phyloP scores from a whole-genome alignment of 2,329 filamentous ascomycete species.

The Onygenales sp. region DNA sequence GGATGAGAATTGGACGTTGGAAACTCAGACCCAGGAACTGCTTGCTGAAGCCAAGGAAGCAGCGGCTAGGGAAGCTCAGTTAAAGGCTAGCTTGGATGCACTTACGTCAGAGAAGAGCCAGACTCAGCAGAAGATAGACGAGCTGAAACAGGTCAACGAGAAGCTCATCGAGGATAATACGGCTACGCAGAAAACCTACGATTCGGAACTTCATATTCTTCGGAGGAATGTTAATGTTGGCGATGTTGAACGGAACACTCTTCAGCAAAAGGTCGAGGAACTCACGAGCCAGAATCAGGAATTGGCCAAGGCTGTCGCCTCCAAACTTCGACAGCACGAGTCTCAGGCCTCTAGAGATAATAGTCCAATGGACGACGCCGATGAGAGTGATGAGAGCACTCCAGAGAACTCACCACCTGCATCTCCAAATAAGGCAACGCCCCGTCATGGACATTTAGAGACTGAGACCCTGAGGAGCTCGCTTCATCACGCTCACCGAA shows the following conservation, averaged over 20 bases:
- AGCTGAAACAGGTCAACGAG: conserved; percentile 69
- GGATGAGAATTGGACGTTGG: conserved; percentile 96
- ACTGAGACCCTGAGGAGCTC: conserved; percentile 93
- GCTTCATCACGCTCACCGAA: conserved; percentile 85
- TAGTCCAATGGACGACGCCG: conserved; percentile 56
- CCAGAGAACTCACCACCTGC: conserved; percentile 85
- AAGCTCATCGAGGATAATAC: conserved; percentile 75
- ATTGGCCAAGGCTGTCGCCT: conserved; percentile 72
- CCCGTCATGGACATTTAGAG: conserved; percentile 84
- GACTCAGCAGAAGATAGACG: conserved; percentile 79
- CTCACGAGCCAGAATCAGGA: conserved; percentile 83
- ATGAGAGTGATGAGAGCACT: conserved; percentile 59
- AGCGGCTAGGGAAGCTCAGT: conserved; percentile 71
- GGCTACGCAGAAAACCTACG: conserved; percentile 68
- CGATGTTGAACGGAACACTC: conserved; percentile 65
- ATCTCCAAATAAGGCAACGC: conserved; percentile 85
- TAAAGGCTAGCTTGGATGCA: conserved; percentile 61
- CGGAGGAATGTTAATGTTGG: conserved; percentile 70
- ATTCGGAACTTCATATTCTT: conserved; percentile 75
- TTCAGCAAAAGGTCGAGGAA: conserved; percentile 83
- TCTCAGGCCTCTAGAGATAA: conserved; percentile 50
- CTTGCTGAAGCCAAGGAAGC: conserved; percentile 64
- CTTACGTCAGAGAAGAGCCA: conserved; percentile 65
- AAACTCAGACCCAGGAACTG: conserved; percentile 82
- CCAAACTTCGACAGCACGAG: conserved; percentile 60